Evolutionary conservation across 139 green algal species (phyloP).

Genomic region (Diplosphaera chodatii): DNA sequence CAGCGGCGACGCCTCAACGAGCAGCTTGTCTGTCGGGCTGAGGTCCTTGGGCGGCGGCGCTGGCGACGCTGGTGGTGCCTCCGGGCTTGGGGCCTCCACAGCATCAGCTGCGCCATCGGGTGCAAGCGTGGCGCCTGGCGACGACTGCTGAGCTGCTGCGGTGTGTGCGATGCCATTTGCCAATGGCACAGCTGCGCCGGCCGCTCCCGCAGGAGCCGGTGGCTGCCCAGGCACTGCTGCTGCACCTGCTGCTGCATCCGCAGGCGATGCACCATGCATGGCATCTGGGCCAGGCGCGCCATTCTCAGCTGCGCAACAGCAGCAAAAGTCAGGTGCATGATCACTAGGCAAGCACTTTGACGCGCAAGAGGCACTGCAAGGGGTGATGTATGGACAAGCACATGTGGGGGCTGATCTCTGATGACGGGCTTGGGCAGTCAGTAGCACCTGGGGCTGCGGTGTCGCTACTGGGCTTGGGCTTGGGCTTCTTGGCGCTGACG

Average conservation of each 20-base stretch:
- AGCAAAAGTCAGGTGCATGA: no score
- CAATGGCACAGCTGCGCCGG: not conserved
- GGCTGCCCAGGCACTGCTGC: not conserved
- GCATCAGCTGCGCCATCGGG: not conserved
- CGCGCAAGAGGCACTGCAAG: no score
- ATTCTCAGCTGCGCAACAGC: no score
- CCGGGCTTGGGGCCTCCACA: no score
- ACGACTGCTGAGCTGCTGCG: not conserved
- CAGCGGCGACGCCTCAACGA: conserved; percentile 28
- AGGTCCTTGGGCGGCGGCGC: conserved; percentile 4
- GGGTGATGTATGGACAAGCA: no score
- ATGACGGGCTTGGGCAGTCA: not conserved
- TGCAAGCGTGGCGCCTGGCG: not conserved
- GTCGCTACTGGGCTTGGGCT: not conserved
- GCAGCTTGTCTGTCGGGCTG: conserved; percentile 23
- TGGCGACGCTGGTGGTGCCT: not conserved
- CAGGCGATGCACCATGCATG: no score
- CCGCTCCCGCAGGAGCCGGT: no score
- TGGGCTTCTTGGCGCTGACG: conserved; percentile 5
- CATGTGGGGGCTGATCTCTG: no score
- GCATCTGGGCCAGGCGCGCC: no score
- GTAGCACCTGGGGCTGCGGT: not conserved
- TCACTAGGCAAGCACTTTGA: no score
- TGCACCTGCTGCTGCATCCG: not conserved
- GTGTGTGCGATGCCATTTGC: not conserved